Evolutionary conservation across 2,329 filamentous ascomycete species (phyloP).

Genomic region (Orbilia quercus): DNA sequence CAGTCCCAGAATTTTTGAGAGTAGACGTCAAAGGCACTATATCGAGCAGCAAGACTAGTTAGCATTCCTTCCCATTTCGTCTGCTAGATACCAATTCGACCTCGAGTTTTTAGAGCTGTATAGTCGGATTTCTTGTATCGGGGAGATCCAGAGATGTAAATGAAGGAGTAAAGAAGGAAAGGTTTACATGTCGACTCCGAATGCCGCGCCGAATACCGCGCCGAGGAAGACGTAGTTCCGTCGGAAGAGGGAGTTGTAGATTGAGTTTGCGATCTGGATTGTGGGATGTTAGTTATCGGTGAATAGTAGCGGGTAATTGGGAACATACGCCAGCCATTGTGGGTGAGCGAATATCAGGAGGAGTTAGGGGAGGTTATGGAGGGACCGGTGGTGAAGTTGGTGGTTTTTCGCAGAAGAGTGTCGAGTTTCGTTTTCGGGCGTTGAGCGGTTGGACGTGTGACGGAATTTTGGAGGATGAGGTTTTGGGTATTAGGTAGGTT

Average conservation of each 20-base stretch:
- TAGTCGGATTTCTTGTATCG: too few species aligned
- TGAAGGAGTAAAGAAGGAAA: constrained; percentile 11
- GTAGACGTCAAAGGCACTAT: constrained; percentile 81
- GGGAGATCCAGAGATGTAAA: neutral
- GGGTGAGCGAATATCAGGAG: constrained; percentile 6
- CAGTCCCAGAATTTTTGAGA: constrained; percentile 91
- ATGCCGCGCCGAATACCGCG: constrained; percentile 85
- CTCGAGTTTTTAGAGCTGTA: too few species aligned
- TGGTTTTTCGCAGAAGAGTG: constrained; percentile 3
- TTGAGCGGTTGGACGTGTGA: constrained; percentile 4
- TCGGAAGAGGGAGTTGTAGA: constrained; percentile 79
- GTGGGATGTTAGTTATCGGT: neutral
- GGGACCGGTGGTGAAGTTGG: neutral
- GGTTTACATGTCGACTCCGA: constrained; percentile 91
- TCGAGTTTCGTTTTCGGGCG: constrained; percentile 3
- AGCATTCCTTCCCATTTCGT: constrained; percentile 3
- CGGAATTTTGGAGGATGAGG: constrained; percentile 21
- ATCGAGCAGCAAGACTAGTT: neutral
- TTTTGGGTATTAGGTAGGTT: neutral
- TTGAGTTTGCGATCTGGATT: constrained; percentile 57
- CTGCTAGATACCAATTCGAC: too few species aligned
- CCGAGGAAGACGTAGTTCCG: constrained; percentile 89
- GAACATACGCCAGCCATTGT: constrained; percentile 37
- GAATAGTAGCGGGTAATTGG: neutral
- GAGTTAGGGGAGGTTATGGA: constrained; percentile 1